Evolutionary conservation across 2,329 filamentous ascomycete genomes (phyloP), one percentile per base, ranked within the genome.

Genomic region (Sodiomyces alkalinus): DNA sequence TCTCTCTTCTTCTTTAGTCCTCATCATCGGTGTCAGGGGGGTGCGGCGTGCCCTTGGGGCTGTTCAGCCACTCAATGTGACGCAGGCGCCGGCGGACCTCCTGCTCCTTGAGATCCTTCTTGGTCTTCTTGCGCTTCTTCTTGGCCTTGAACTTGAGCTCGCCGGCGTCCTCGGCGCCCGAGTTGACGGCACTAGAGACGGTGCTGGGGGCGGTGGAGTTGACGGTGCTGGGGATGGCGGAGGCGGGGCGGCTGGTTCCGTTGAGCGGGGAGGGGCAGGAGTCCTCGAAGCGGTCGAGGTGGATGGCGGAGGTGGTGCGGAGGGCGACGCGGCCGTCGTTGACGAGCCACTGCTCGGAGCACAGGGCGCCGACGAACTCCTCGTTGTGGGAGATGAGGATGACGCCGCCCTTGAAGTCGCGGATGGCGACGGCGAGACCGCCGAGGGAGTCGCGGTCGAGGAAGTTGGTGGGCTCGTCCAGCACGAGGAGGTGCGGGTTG

Each of bases 331-430:
- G 76, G 2, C 90, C 90, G 44, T 87, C 82, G 31, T 73, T 76
- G 39, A 98, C 82, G 55, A 92, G 80, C 81, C 90, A 92, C 57
- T 96, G 86, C 62, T 98, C 92, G 4, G 80, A 81, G 57, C 90
- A 90, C 8, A 98, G 74, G 3, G 87, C 87, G 34, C 87, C 86
- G 28, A 98, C 86, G 46, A 98, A 98, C 55, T 98, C 90, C 50
- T 96, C 86, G 69, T 98, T 96, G 61, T 98, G 90, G 36, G 86
- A 94, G 56, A 98, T 98, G 76, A 98, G 92, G 39, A 98, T 86
- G 3, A 98, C 90, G 54, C 90, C 90, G 41, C 90, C 90, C 63
- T 85, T 92, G 73, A 92, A 98, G 49, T 96, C 90, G 42, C 86
- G 82, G 46, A 98, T 96, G 40, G 90, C 90, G 22, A 93, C 85